Percentiles rank a stretch among this genome's conserved stretches.
phyloP scores from a whole-genome alignment of 2,329 filamentous ascomycete genomes.

The Colletotrichum sp. region DNA sequence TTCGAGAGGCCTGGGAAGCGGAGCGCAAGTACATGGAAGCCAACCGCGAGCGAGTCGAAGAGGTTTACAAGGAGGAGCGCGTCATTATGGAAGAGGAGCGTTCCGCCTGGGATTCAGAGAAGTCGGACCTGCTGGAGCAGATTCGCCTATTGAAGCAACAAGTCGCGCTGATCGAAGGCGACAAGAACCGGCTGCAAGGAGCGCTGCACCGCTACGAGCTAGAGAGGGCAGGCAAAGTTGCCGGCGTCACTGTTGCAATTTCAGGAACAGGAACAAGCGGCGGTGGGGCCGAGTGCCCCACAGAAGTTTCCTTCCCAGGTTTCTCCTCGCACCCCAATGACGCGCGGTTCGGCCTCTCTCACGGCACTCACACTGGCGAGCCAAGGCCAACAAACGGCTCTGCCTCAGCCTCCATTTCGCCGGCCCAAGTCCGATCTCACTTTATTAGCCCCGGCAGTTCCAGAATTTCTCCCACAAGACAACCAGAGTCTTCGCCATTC shows the following conservation, averaged over 20 bases:
- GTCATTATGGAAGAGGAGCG: slow-evolving; percentile 58
- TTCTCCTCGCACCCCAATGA: slow-evolving; percentile 28
- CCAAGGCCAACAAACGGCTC: slow-evolving; percentile 19
- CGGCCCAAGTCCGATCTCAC: slow-evolving; percentile 17
- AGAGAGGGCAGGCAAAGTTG: slow-evolving; percentile 22
- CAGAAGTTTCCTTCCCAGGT: slow-evolving; percentile 19
- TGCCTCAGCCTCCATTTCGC: slow-evolving; percentile 23
- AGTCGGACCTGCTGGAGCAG: slow-evolving; percentile 42
- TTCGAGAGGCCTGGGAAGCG: slow-evolving; percentile 57
- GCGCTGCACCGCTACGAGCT: slow-evolving; percentile 19
- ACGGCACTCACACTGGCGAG: slow-evolving; percentile 6
- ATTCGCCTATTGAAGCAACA: slow-evolving; percentile 46
- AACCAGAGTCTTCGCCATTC: slow-evolving; percentile 41
- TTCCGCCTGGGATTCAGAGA: slow-evolving; percentile 51
- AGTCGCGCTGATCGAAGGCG: slow-evolving; percentile 38
- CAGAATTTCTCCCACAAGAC: slow-evolving; percentile 36
- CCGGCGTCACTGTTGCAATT: slow-evolving; percentile 19
- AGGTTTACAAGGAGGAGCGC: slow-evolving; percentile 61
- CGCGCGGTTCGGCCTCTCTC: slow-evolving; percentile 20
- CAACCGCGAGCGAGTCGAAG: slow-evolving; percentile 57
- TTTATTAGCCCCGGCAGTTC: slow-evolving; percentile 32
- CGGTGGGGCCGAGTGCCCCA: slow-evolving; percentile 21
- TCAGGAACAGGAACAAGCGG: slow-evolving; percentile 11
- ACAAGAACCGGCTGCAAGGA: slow-evolving; percentile 32
- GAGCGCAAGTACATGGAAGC: slow-evolving; percentile 60